These are phyloP conservation scores for Penicillium crustosum DNA, from an alignment of 2,329 filamentous ascomycete genomes.

Conservation along the genomic window DNA sequence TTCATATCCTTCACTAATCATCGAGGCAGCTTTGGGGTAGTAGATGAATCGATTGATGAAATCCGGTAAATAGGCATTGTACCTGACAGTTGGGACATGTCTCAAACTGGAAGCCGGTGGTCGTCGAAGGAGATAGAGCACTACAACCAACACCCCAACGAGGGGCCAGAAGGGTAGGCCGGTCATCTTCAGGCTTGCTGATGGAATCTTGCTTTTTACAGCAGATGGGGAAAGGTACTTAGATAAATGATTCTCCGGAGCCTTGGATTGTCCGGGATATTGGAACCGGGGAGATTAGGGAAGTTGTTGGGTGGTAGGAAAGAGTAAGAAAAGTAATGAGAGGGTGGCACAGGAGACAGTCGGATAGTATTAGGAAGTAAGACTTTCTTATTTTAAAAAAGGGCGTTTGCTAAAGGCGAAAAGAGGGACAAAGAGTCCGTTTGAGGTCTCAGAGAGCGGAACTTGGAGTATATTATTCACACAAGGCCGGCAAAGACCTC, in stretches of 20 bases:
- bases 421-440: slow-evolving; percentile 2
- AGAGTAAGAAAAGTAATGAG: slow-evolving; percentile 2
- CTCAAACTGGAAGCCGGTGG: slow-evolving; percentile 10
- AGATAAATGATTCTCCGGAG: slow-evolving; percentile 3
- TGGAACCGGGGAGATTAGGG: neutral
- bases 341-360: slow-evolving; percentile 18
- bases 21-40: slow-evolving; percentile 21
- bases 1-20: slow-evolving; percentile 30
- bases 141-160: slow-evolving; percentile 10
- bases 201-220: neutral
- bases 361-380: slow-evolving; percentile 19
- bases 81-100: slow-evolving; percentile 27
- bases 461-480: slow-evolving; percentile 8
- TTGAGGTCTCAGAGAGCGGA: slow-evolving; percentile 10
- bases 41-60: slow-evolving; percentile 30
- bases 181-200: slow-evolving; percentile 5
- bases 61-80: slow-evolving; percentile 22
- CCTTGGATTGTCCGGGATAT: neutral
- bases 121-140: slow-evolving; percentile 12
- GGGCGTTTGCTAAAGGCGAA: slow-evolving; percentile 5
- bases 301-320: slow-evolving; percentile 1
- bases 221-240: neutral
- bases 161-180: slow-evolving; percentile 9
- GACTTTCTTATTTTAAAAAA: neutral
- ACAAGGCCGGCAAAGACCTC: slow-evolving; percentile 12